Evolutionary conservation across 2,329 filamentous ascomycete genomes (phyloP), one percentile per base, ranked within the genome.

Genomic region (Eutypa lata): DNA sequence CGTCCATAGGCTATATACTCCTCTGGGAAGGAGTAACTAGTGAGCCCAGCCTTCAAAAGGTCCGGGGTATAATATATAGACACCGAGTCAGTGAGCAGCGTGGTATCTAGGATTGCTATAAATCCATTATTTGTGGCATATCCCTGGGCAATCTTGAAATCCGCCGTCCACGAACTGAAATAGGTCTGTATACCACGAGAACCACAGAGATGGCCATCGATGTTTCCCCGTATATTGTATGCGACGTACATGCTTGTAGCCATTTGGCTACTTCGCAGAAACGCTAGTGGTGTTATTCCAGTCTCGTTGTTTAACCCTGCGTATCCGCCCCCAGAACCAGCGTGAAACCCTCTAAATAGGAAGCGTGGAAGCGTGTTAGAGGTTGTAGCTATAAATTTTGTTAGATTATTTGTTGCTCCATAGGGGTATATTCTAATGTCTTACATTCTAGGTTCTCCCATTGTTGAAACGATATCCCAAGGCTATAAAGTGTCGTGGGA

Each of bases 1-100:
- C 37, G 48, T 3, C 48, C 48, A 33, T 45, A 50, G 14, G 24
- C 48, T 10, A 44, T n/a, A 21, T 44, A 43, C 48, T 50, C 38
- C 1, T 50, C 11, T 7, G 37, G 13, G 21, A 19, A 44, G 10
- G 24, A 31, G n/a, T 7, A 8, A 11, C 22, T 5, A 14, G 19
- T 31, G 7, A 45, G 21, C 16, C 48, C 28, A 28, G 37, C 18
- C 6, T 7, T 10, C 19, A 19, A 3, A 14, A 50, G 24, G n/a
- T 50, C 19, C 6, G 21, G 38, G 22, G 42, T 28, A 45, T 45
- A 33, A 44, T 50, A 50, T 22, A 45, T 14, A 18, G 7, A 28
- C 10, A 35, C 24, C 18, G n/a, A 5, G 16, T 35, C 24, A 18
- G 19, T 14, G 26, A 33, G n/a, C n/a, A 44, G n/a, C 3, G 33